Conservation (phyloP, 176 grass and related monocot genomes). For the Cenchrus americanus region DNA sequence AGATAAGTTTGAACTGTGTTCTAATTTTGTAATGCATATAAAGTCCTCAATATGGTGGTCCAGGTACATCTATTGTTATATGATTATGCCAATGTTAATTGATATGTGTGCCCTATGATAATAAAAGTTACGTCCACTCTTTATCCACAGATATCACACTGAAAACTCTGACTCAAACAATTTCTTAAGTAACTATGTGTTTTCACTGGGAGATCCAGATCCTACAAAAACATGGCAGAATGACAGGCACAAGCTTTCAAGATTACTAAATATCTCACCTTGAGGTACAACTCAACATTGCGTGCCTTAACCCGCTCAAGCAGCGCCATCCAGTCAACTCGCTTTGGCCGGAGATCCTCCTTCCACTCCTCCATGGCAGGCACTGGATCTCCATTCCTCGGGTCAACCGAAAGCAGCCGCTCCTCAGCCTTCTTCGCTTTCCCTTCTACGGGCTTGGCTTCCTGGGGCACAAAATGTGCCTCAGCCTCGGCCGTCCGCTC, state of each 20-base stretch:
- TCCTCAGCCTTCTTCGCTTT: constrained; percentile 76
- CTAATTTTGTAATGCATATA: background rate
- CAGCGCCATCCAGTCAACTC: constrained; percentile 75
- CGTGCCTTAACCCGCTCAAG: constrained; percentile 70
- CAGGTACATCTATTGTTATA: background rate
- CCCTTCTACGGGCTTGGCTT: constrained; percentile 65
- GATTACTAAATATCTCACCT: constrained; percentile 56
- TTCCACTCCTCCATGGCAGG: constrained; percentile 79
- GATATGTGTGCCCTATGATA: background rate
- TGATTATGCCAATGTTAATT: background rate
- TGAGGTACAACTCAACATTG: constrained; percentile 72
- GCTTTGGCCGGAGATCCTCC: constrained; percentile 64
- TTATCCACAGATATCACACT: background rate
- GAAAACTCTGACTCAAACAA: too few relatives aligned
- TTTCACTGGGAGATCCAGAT: too few relatives aligned
- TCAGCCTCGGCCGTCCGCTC: constrained; percentile 58
- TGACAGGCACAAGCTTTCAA: constrained; percentile 19
- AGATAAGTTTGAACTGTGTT: background rate
- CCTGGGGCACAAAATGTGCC: constrained; percentile 65
- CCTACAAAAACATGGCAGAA: constrained; percentile 1
- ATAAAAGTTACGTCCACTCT: background rate
- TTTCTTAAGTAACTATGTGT: too few relatives aligned
- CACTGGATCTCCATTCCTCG: constrained; percentile 49
- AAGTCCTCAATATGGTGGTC: background rate
- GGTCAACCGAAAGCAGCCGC: constrained; percentile 56